These are phyloP conservation scores for Penicillium canariense DNA, from an alignment of 495 filamentous ascomycete species.

Conservation along the genomic window DNA sequence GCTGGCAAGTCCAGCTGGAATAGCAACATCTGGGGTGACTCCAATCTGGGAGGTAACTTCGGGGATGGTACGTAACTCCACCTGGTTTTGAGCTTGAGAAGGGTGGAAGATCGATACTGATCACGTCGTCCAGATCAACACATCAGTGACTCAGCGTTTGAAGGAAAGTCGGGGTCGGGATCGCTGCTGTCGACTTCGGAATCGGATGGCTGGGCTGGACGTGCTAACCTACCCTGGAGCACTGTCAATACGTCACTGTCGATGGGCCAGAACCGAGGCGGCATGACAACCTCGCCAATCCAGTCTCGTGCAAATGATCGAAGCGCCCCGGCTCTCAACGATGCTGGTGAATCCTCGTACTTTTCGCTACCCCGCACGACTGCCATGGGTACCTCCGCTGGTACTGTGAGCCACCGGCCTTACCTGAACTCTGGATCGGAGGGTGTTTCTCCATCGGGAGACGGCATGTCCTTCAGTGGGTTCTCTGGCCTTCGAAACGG, in stretches of 20 bases:
- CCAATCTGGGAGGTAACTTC: slow-evolving; percentile 50
- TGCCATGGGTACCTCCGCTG: slow-evolving; percentile 25
- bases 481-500: slow-evolving; percentile 32
- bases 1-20: slow-evolving; percentile 51
- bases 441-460: slow-evolving; percentile 35
- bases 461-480: slow-evolving; percentile 33
- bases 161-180: slow-evolving; percentile 61
- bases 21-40: slow-evolving; percentile 61
- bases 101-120: slow-evolving; percentile 11
- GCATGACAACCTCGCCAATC: slow-evolving; percentile 49
- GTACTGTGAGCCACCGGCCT: slow-evolving; percentile 27
- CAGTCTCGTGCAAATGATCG: slow-evolving; percentile 46
- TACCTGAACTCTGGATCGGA: slow-evolving; percentile 37
- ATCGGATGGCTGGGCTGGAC: slow-evolving; percentile 54
- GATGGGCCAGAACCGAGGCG: slow-evolving; percentile 38
- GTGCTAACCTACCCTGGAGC: slow-evolving; percentile 54
- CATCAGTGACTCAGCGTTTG: slow-evolving; percentile 31
- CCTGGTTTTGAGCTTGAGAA: neutral
- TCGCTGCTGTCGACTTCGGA: slow-evolving; percentile 65
- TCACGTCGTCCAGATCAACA: slow-evolving; percentile 27
- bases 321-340: slow-evolving; percentile 35
- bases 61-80: slow-evolving; percentile 33
- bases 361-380: slow-evolving; percentile 38
- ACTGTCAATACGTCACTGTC: slow-evolving; percentile 48
- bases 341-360: slow-evolving; percentile 43